Conservation (phyloP, 257 asterid genomes). For the Henckelia pumila region DNA sequence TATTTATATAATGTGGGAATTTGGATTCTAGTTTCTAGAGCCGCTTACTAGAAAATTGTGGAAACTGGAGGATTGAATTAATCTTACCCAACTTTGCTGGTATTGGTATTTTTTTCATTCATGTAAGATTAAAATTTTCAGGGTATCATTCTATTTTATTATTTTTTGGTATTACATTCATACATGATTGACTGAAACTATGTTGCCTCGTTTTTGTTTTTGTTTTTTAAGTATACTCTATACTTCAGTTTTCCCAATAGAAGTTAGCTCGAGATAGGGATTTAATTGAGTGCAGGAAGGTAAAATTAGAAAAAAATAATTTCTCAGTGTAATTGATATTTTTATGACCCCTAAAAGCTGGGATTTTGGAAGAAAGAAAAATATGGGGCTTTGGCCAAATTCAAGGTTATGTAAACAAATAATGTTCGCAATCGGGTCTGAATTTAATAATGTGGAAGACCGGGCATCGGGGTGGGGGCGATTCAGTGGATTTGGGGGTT, state of each 20-base stretch:
- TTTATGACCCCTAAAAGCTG: background rate
- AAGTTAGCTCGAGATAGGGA: background rate
- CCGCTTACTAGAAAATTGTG: slow-evolving; percentile 85
- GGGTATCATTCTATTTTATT: background rate
- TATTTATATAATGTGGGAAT: background rate
- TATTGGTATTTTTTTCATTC: slow-evolving; percentile 25
- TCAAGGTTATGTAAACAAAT: slow-evolving; percentile 1
- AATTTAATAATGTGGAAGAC: too few relatives aligned
- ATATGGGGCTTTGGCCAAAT: slow-evolving; percentile 13
- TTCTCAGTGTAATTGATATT: background rate
- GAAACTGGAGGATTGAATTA: slow-evolving; percentile 77
- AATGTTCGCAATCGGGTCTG: background rate
- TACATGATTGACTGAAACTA: too few relatives aligned
- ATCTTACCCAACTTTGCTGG: slow-evolving; percentile 80
- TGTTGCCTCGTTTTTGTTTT: too few relatives aligned
- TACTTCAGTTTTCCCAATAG: background rate
- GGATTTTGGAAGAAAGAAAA: background rate
- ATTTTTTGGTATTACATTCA: too few relatives aligned
- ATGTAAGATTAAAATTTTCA: background rate
- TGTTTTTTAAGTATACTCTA: too few relatives aligned
- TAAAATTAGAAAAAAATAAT: too few relatives aligned
- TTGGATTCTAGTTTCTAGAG: slow-evolving; percentile 60
- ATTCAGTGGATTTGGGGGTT: background rate
- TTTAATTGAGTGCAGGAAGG: background rate
- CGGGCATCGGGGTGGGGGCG: too few relatives aligned